Evolutionary conservation across 352 stramenopile genomes (phyloP), one percentile per base, ranked within the genome.

Genomic region (Phytopythium ostracodes): DNA sequence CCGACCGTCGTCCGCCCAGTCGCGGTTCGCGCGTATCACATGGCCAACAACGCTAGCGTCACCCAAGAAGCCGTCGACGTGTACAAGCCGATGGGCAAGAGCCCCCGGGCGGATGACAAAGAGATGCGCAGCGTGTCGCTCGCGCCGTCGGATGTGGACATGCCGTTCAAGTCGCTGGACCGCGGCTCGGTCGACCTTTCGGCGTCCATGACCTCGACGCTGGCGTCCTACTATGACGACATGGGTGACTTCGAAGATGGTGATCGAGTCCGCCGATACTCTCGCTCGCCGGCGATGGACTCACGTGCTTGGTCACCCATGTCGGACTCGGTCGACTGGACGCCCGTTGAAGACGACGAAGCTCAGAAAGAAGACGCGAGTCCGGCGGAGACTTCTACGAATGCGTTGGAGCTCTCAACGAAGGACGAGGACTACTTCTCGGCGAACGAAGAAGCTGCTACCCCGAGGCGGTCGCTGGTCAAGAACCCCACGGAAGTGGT

Each of bases 161-260:
- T 70, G 35, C 68, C 69, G 17, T 77, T 73, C 52, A 80, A 80
- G 61, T 72, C 67, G 35, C 29, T 73, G 29, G 55, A 75, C 27
- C 66, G 60, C 35, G 65, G 70, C 27, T 64, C 49, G 27, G 71
- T 87, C 42, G 82, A 91, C 47, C 61, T 91, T 27, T 79, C 72
- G 38, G 77, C 78, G 29, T 91, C 82, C 22, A 87, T 87, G 65
- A 73, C 75, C n/a, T 91, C 82, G 24, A 91, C 82, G 6, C 70
- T 81, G 60, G 72, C 79, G 14, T 88, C 79, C 20, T 81, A 79
- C 64, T 88, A 83, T 53, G 81, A 91, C 51, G 81, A 89, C 62
- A 71, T 77, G 65, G 77, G 83, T 66, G 77, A 89, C 51, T n/a
- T n/a, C n/a, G 72, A 86, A 12, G 69, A 76, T 46, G 56, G 68